These are phyloP conservation scores for Sphagnum tenellum DNA, from an alignment of 225 moss, liverwort and hornwort species.

Conservation along the genomic window DNA sequence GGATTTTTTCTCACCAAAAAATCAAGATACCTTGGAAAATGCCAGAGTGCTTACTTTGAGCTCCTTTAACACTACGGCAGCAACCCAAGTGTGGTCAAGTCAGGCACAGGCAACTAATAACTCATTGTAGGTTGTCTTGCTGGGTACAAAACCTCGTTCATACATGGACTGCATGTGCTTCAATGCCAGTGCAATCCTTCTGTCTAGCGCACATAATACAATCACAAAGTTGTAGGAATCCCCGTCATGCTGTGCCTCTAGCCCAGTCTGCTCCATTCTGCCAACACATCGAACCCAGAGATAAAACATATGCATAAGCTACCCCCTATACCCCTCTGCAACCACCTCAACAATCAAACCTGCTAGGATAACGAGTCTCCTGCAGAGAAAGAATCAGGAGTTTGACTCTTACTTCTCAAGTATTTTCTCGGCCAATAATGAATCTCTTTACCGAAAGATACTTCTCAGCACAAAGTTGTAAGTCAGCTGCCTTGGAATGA, in stretches of 20 bases:
- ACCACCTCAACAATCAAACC: too few relatives aligned
- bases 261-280: slow-evolving; percentile 76
- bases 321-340: too few relatives aligned
- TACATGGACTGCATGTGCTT: slow-evolving; percentile 65
- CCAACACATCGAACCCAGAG: not conserved
- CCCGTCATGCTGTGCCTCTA: slow-evolving; percentile 69
- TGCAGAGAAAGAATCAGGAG: too few relatives aligned
- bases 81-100: slow-evolving; percentile 32
- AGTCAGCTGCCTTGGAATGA: slow-evolving; percentile 56
- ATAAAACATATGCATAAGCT: too few relatives aligned
- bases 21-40: too few relatives aligned
- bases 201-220: slow-evolving; percentile 70
- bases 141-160: slow-evolving; percentile 51
- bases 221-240: slow-evolving; percentile 95
- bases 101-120: slow-evolving; percentile 63
- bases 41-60: slow-evolving; percentile 49
- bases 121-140: slow-evolving; percentile 87
- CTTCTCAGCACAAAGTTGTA: slow-evolving; percentile 78
- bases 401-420: slow-evolving; percentile 31
- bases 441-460: slow-evolving; percentile 68
- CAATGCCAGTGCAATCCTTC: slow-evolving; percentile 65
- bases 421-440: slow-evolving; percentile 50
- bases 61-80: slow-evolving; percentile 62
- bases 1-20: too few relatives aligned
- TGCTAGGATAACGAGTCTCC: too few relatives aligned